Conservation (phyloP, 768 basidiomycete genomes). For the Tubosaeta sp. region DNA sequence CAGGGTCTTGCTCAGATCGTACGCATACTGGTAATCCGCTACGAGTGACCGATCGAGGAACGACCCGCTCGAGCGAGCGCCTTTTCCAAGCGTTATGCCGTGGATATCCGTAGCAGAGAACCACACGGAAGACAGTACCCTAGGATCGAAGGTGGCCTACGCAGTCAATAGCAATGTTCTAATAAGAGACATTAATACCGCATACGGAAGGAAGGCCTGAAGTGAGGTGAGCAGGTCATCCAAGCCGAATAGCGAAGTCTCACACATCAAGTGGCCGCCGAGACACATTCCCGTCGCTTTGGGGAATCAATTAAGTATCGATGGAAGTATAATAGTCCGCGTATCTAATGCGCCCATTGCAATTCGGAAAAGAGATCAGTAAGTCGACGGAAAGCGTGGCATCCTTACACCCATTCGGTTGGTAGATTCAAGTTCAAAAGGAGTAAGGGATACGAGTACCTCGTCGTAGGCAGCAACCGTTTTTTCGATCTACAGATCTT, state of each 20-base stretch:
- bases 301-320: constrained; percentile 2
- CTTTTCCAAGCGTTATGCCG: constrained; percentile 78
- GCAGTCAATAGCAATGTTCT: neutral
- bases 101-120: constrained; percentile 97
- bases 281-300: constrained; percentile 88
- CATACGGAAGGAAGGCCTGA: constrained; percentile 55
- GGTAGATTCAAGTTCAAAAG: neutral
- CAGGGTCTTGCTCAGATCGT: constrained; percentile 61
- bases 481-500: constrained; percentile 74
- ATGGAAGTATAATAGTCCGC: constrained; percentile 8
- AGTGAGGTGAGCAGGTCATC: neutral
- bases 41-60: constrained; percentile 68
- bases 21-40: constrained; percentile 67
- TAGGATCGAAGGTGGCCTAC: constrained; percentile 83
- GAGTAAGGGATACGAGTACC: constrained; percentile 35
- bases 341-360: constrained; percentile 83
- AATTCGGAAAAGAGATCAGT: constrained; percentile 66
- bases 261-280: constrained; percentile 74
- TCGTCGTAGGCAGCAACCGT: constrained; percentile 84
- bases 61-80: constrained; percentile 70
- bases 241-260: neutral
- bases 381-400: constrained; percentile 74
- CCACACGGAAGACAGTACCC: constrained; percentile 81
- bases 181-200: constrained; percentile 6
- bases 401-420: constrained; percentile 47